A percentile compares a stretch with the other conserved stretches of the same genome.
These are phyloP conservation scores for Allantophomopsis lycopodina DNA, from an alignment of 2,329 filamentous ascomycete genomes.

Conservation along the genomic window DNA sequence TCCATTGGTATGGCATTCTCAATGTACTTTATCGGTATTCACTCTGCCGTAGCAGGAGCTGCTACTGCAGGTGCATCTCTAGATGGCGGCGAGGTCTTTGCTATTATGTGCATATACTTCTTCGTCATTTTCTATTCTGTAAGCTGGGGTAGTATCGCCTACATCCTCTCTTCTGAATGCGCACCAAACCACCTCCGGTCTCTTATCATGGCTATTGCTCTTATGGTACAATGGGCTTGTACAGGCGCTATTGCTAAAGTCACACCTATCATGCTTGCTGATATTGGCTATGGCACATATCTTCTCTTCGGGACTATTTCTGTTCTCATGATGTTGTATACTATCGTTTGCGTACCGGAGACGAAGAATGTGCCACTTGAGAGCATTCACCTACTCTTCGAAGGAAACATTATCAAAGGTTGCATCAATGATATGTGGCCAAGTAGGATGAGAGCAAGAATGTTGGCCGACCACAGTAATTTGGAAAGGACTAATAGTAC, in stretches of 20 bases:
- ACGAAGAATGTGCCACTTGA: neutral
- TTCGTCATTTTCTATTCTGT: conserved; percentile 25
- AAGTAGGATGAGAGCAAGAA: neutral
- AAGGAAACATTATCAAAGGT: neutral
- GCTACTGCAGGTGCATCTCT: neutral
- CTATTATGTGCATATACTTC: conserved; percentile 1
- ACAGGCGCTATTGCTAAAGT: conserved; percentile 32
- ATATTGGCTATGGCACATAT: conserved; percentile 22
- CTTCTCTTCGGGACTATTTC: conserved; percentile 23
- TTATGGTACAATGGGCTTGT: conserved; percentile 33
- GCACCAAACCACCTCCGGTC: conserved; percentile 32
- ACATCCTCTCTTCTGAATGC: conserved; percentile 32
- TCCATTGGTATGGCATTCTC: conserved; percentile 32
- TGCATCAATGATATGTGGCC: neutral
- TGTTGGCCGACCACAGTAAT: neutral
- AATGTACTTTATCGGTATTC: conserved; percentile 32
- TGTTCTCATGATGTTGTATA: conserved; percentile 26
- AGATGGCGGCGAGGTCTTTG: neutral
- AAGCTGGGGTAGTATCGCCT: conserved; percentile 34
- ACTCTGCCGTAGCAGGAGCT: conserved; percentile 26
- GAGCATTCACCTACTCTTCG: neutral
- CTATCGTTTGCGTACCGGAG: conserved; percentile 15
- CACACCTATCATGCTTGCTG: conserved; percentile 33
- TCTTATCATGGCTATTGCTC: conserved; percentile 30
- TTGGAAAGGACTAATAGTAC: neutral